phyloP scores from a whole-genome alignment of 345 rosid genomes.

The Brassica napus region DNA sequence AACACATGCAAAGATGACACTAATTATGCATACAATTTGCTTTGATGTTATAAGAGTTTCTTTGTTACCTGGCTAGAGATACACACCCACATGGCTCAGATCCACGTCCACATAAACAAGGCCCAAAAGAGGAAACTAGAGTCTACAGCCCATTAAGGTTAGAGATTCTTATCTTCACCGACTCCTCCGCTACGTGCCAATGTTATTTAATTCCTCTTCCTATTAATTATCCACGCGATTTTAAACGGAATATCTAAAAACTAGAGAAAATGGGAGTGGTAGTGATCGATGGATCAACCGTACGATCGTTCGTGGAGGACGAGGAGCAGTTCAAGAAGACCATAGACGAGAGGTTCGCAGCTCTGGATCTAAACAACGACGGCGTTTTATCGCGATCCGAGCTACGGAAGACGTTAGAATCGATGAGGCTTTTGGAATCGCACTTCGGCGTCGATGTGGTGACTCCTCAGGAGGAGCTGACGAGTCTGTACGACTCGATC shows the following conservation, averaged over 20 bases:
- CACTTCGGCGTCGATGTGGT: constrained; percentile 67
- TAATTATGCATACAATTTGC: background rate
- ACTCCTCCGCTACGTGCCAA: background rate
- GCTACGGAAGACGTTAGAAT: constrained; percentile 68
- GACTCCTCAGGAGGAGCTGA: constrained; percentile 52
- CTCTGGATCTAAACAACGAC: constrained; percentile 61
- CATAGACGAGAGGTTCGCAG: constrained; percentile 46
- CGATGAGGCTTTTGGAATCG: constrained; percentile 57
- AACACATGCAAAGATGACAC: too few species aligned
- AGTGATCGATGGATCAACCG: constrained; percentile 72
- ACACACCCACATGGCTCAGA: too few species aligned
- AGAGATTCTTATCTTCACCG: constrained; percentile 15
- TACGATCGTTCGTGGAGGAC: constrained; percentile 52
- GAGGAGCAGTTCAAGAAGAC: constrained; percentile 57
- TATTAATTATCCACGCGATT: background rate
- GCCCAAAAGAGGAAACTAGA: background rate
- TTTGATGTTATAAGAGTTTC: background rate
- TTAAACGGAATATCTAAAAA: background rate
- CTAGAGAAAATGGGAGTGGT: constrained; percentile 59
- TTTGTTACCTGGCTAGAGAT: too few species aligned
- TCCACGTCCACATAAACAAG: background rate
- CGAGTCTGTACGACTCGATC: constrained; percentile 62
- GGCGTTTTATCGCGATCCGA: constrained; percentile 69
- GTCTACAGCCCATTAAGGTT: background rate
- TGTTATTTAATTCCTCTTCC: background rate